Evolutionary conservation across 2,329 filamentous ascomycete species (phyloP), one percentile per base, ranked within the genome.

Genomic region (Claviceps sp.): DNA sequence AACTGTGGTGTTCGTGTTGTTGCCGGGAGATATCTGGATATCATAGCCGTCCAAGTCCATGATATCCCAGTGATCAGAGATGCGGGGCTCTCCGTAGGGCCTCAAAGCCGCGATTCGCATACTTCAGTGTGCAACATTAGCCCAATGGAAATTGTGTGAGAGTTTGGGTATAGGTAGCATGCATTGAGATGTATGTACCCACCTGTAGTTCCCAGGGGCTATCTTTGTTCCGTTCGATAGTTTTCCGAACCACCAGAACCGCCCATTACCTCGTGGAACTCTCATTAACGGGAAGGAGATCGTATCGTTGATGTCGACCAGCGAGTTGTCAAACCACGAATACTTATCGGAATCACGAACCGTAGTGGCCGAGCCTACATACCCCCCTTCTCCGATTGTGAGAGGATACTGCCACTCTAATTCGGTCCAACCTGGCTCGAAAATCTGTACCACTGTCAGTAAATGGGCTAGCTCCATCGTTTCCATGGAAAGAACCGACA

Each of bases 221-320:
- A 72, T 70, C 40, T 64, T 63, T 7, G 67, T 64, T 4, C 69
- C 69, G 50, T 72, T 69, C 13, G 68, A 66, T 16, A 71, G 61
- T 51, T 66, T 66, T 3, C 70, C 69, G 17, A 72, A 68, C 70
- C 70, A 72, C 64, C 66, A 71, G 46, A 66, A 68, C 38, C 61
- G 61, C 5, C 57, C 54, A 29, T 62, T 64, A 2, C 63, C 62
- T 4, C 69, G 63, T 1, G 64, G 60, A 7, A 67, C 60, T 2
- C 65, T 60, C 16, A 55, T 61, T 14, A 68, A 52, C 0, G 70
- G 70, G 51, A 72, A 70, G 0, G 68, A 51, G 11, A 66, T 56
- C 0, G 67, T 67, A 50, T 71, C 66, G 16, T 66, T 61, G n/a
- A 66, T 66, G 54, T 68, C 37, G 14, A 52, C 39, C 17, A 50